A percentile compares a stretch with the other conserved stretches of the same genome.
Conservation (phyloP, 352 stramenopile species). For the Pythium aristosporum region DNA sequence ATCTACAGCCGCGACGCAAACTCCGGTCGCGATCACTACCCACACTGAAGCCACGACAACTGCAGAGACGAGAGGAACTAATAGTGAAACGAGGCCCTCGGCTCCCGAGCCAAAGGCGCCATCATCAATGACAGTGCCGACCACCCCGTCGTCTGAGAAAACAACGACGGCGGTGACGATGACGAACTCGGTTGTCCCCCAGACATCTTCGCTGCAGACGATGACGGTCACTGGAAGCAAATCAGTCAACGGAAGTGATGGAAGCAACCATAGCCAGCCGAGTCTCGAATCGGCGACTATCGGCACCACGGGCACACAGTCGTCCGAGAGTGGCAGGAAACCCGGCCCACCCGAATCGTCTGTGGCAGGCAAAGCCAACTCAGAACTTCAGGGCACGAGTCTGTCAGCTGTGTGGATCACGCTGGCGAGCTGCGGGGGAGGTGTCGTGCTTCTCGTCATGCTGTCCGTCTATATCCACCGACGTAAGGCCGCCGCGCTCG, state of each 20-base stretch:
- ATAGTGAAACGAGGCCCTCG: background rate
- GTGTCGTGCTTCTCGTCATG: constrained; percentile 8
- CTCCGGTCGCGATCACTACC: background rate
- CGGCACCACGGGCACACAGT: background rate
- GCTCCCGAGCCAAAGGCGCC: background rate
- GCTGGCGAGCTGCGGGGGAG: constrained; percentile 2
- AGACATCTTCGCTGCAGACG: too few relatives aligned
- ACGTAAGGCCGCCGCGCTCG: constrained; percentile 1
- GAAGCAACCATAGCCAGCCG: background rate
- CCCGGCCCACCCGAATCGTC: background rate
- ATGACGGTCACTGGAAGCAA: too few relatives aligned
- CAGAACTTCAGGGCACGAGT: constrained; percentile 8
- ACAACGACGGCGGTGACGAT: too few relatives aligned
- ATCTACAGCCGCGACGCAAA: background rate
- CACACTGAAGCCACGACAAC: background rate
- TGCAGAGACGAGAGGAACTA: background rate
- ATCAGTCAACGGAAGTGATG: background rate
- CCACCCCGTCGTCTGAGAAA: too few relatives aligned
- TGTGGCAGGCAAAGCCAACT: background rate
- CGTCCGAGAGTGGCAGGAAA: background rate
- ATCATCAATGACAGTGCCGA: background rate
- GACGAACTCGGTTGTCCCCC: too few relatives aligned
- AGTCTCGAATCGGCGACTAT: constrained; percentile 1
- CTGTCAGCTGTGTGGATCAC: constrained; percentile 8
- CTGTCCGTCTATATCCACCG: constrained; percentile 1